A percentile compares a stretch with the other conserved stretches of the same genome.
phyloP scores from a whole-genome alignment of 2,329 filamentous ascomycete genomes.

The Emmonsiellopsis sp. region DNA sequence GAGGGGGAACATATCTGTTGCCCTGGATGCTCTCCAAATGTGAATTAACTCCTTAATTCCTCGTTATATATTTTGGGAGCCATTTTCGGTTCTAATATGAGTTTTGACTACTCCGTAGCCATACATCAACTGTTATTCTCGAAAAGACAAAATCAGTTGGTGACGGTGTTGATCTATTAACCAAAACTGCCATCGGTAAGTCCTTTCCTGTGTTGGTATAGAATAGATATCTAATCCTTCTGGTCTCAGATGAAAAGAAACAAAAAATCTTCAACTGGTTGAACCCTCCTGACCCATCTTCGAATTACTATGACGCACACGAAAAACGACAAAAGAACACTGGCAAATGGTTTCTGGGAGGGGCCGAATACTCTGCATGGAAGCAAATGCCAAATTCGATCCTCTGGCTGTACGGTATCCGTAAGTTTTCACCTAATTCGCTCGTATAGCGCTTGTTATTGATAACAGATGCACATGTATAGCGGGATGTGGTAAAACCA shows the following conservation, averaged over 20 bases:
- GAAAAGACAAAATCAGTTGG: no score
- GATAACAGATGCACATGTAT: neutral
- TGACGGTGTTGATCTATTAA: no score
- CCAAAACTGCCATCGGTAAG: no score
- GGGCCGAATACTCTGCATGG: conserved; percentile 21
- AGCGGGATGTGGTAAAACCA: conserved; percentile 35
- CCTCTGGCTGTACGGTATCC: conserved; percentile 32
- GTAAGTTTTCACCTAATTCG: neutral
- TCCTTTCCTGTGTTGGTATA: no score
- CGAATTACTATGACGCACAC: conserved; percentile 23
- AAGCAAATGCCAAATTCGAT: conserved; percentile 18
- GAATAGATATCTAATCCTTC: no score
- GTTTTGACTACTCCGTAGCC: no score
- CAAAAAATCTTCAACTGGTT: conserved; percentile 3
- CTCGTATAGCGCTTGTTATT: no score
- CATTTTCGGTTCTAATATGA: no score
- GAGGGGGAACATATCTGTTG: neutral
- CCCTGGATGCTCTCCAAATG: neutral
- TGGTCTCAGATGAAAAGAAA: neutral
- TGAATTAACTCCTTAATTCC: neutral
- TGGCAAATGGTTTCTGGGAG: conserved; percentile 27
- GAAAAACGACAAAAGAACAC: conserved; percentile 23
- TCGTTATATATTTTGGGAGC: neutral
- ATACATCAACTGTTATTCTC: no score
- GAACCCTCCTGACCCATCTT: conserved; percentile 23